Conservation (phyloP, 371 early-diverging fungal genomes). For the Mortierella sp. region DNA sequence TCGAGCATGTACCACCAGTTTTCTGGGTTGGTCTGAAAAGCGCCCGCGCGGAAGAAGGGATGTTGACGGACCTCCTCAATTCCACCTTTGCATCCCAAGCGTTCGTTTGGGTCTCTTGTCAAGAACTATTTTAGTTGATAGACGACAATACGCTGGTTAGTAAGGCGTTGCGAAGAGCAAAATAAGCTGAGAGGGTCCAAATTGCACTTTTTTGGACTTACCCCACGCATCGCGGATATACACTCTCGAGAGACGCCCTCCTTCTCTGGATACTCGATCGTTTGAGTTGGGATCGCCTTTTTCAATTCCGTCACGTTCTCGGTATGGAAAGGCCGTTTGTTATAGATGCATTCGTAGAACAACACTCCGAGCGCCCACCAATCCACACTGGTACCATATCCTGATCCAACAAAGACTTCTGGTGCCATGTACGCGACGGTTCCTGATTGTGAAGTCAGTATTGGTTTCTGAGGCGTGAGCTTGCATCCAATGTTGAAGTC, state of each 20-base stretch:
- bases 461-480: slow-evolving; percentile 61
- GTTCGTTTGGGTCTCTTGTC: slow-evolving; percentile 36
- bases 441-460: slow-evolving; percentile 80
- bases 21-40: slow-evolving; percentile 40
- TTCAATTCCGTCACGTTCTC: slow-evolving; percentile 63
- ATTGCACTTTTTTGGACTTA: too few relatives aligned
- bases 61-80: slow-evolving; percentile 47
- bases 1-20: slow-evolving; percentile 55
- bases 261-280: slow-evolving; percentile 66
- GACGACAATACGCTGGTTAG: background rate
- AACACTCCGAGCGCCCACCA: slow-evolving; percentile 95
- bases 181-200: background rate
- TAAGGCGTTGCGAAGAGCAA: background rate
- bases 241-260: slow-evolving; percentile 68
- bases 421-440: slow-evolving; percentile 89
- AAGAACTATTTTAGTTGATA: slow-evolving; percentile 21
- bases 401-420: slow-evolving; percentile 77
- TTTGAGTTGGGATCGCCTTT: slow-evolving; percentile 64
- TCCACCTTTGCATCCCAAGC: slow-evolving; percentile 38
- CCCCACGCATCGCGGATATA: slow-evolving; percentile 71
- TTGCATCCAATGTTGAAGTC: slow-evolving; percentile 86
- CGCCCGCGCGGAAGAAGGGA: slow-evolving; percentile 40
- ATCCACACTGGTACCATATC: slow-evolving; percentile 82
- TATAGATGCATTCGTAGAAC: slow-evolving; percentile 76
- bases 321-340: slow-evolving; percentile 70